phyloP scores from a whole-genome alignment of 441 rosid species.

The Eruca vesicaria region DNA sequence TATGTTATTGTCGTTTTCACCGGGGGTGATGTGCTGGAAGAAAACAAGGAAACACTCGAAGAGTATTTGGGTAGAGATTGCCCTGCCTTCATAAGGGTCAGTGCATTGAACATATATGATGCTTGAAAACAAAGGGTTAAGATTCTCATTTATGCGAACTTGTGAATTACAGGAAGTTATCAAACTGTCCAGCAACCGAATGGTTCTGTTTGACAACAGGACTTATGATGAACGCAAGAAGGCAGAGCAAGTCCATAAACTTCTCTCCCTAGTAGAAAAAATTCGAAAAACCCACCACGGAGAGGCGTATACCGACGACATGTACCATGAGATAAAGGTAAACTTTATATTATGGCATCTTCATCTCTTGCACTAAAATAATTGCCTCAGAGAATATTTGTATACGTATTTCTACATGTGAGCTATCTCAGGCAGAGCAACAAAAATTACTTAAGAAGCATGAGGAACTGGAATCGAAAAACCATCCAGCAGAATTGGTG shows the following conservation, averaged over 20 bases:
- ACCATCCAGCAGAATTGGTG: too few species aligned
- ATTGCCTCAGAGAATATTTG: too few species aligned
- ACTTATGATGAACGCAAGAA: slow-evolving; percentile 6
- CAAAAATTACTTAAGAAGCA: too few species aligned
- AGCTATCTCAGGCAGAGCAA: too few species aligned
- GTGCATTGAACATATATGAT: not conserved
- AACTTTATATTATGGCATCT: not conserved
- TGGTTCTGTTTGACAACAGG: not conserved
- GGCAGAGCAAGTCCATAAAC: slow-evolving; percentile 3
- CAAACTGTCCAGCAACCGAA: not conserved
- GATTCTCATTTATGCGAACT: not conserved
- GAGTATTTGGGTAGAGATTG: not conserved
- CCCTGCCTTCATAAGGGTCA: slow-evolving; percentile 5
- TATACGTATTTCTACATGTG: too few species aligned
- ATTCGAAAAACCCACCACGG: not conserved
- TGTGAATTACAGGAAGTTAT: slow-evolving; percentile 12
- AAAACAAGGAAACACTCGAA: not conserved
- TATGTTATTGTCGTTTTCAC: slow-evolving; percentile 9
- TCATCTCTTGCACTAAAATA: too few species aligned
- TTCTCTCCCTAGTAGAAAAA: slow-evolving; percentile 11
- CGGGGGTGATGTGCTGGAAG: not conserved
- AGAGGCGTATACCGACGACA: not conserved
- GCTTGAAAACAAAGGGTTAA: not conserved
- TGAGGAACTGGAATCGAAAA: too few species aligned
- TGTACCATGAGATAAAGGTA: slow-evolving; percentile 1